These are phyloP conservation scores for Plicaturopsis crispa DNA, from an alignment of 768 basidiomycete species.

Conservation along the genomic window DNA sequence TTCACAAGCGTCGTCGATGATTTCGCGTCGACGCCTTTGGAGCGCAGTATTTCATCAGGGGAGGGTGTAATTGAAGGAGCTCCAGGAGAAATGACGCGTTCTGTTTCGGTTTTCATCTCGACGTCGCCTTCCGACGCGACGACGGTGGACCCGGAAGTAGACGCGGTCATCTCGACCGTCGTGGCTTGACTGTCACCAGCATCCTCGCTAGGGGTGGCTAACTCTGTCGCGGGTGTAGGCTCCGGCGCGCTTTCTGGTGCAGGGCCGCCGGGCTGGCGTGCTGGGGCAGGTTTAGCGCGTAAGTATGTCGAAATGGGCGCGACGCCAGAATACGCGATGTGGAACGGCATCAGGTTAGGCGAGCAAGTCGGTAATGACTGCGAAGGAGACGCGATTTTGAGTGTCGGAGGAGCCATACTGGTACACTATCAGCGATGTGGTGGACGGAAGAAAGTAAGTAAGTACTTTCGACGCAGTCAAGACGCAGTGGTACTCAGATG, in stretches of 20 bases:
- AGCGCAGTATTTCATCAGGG: too few relatives aligned
- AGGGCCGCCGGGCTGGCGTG: slow-evolving; percentile 23
- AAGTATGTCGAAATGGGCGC: slow-evolving; percentile 75
- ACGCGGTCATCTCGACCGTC: not conserved
- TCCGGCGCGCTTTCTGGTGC: not conserved
- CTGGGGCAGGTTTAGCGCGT: slow-evolving; percentile 35
- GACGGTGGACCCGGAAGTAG: too few relatives aligned
- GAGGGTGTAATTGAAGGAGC: not conserved
- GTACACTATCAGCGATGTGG: too few relatives aligned
- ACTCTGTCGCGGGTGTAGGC: slow-evolving; percentile 1
- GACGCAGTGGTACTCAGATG: too few relatives aligned
- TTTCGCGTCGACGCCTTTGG: too few relatives aligned
- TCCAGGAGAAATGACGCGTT: too few relatives aligned
- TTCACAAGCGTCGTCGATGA: not conserved
- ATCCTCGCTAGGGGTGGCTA: slow-evolving; percentile 3
- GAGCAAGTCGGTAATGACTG: slow-evolving; percentile 29
- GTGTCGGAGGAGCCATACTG: not conserved
- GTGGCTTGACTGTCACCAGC: not conserved
- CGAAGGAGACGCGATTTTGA: slow-evolving; percentile 2
- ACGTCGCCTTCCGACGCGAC: too few relatives aligned
- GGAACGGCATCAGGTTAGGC: slow-evolving; percentile 81
- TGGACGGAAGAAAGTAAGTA: too few relatives aligned
- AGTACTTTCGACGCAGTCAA: too few relatives aligned
- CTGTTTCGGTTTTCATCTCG: not conserved
- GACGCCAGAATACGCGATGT: slow-evolving; percentile 60